Percentiles rank a stretch among this genome's conserved stretches.
phyloP scores from a whole-genome alignment of 2,329 filamentous ascomycete species.

The Sclerotinia minor region DNA sequence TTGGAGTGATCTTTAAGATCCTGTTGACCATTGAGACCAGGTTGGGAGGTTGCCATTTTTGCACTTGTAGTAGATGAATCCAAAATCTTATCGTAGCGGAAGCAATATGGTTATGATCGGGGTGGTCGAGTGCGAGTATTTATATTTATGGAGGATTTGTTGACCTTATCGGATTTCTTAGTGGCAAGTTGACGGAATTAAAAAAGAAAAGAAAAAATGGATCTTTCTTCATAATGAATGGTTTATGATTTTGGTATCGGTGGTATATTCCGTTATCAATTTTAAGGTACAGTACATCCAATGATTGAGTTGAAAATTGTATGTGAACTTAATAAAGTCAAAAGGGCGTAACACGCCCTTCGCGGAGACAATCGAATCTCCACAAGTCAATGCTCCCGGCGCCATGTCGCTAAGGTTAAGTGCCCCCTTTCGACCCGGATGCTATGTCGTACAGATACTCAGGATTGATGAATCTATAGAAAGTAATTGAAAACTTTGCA shows the following conservation, averaged over 20 bases:
- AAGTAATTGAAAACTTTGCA: neutral
- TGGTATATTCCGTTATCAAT: neutral
- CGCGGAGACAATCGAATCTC: neutral
- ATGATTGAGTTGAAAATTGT: neutral
- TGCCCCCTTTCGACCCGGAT: slow-evolving; percentile 12
- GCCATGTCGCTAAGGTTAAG: slow-evolving; percentile 1
- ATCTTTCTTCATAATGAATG: neutral
- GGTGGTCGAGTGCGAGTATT: neutral
- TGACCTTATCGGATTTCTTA: neutral
- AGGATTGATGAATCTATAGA: neutral
- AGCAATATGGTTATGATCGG: neutral
- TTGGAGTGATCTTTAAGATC: slow-evolving; percentile 28
- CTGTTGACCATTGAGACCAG: slow-evolving; percentile 28
- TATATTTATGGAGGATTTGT: slow-evolving; percentile 6
- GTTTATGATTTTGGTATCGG: neutral
- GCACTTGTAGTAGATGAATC: slow-evolving; percentile 13
- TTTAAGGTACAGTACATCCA: neutral
- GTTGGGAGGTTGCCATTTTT: slow-evolving; percentile 29
- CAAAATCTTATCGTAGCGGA: neutral
- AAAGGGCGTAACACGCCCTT: neutral
- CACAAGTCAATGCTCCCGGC: neutral
- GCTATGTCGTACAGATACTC: neutral
- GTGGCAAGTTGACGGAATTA: neutral
- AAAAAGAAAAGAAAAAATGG: slow-evolving; percentile 6
- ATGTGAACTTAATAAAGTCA: neutral